A percentile compares a stretch with the other conserved stretches of the same genome.
Evolutionary conservation across 805 yeast genomes (phyloP).

Genomic region (Alloascoidea africana): DNA sequence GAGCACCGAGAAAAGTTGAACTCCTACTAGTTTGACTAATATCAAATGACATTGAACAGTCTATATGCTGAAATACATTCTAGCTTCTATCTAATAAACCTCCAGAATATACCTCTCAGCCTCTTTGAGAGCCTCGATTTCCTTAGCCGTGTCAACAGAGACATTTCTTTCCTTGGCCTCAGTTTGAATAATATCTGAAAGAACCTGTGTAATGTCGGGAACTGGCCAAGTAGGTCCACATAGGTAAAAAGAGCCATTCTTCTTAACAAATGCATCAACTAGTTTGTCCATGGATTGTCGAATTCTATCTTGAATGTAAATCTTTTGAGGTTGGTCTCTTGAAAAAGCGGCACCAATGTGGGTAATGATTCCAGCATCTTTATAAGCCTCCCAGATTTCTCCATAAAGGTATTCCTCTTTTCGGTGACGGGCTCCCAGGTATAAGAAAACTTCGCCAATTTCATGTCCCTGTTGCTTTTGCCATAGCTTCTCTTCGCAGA

Average conservation of each 20-base stretch:
- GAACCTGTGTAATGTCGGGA: conserved; percentile 85
- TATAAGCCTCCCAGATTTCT: conserved; percentile 93
- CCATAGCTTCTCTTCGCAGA: conserved; percentile 89
- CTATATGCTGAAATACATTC: too few species aligned
- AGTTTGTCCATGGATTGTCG: conserved; percentile 59
- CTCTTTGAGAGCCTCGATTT: conserved; percentile 88
- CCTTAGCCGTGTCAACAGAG: conserved; percentile 56
- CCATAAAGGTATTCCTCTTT: conserved; percentile 93
- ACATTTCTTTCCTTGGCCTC: conserved; percentile 60
- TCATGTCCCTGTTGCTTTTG: conserved; percentile 79
- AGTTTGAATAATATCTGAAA: conserved; percentile 60
- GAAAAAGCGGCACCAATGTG: conserved; percentile 97
- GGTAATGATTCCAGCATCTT: conserved; percentile 82
- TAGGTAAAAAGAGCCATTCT: conserved; percentile 82
- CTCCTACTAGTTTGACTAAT: too few species aligned
- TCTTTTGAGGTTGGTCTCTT: conserved; percentile 90
- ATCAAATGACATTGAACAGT: too few species aligned
- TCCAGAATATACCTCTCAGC: conserved; percentile 83
- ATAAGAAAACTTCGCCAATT: conserved; percentile 80
- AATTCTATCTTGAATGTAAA: conserved; percentile 89
- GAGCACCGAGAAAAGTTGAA: too few species aligned
- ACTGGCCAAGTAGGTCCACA: conserved; percentile 99
- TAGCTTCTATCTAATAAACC: conserved; percentile 45
- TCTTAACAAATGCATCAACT: conserved; percentile 61
- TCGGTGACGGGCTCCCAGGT: conserved; percentile 88